Evolutionary conservation across 345 rosid species (phyloP).

Genomic region (Populus deltoides): DNA sequence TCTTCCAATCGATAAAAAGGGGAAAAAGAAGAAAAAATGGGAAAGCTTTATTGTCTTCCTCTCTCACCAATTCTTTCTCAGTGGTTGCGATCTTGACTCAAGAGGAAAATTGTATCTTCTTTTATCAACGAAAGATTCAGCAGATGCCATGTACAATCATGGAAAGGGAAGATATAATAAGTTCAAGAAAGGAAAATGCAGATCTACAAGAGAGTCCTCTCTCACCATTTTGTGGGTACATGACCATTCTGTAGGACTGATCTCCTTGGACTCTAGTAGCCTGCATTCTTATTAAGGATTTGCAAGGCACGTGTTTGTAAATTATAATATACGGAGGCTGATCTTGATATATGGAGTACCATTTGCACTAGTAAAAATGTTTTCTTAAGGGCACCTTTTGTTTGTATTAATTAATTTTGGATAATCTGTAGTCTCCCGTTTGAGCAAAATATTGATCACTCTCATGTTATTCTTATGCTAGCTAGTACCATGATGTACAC

Average conservation of each 20-base stretch:
- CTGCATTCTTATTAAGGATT: neutral
- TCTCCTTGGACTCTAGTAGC: neutral
- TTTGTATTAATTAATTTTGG: neutral
- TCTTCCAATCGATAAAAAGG: neutral
- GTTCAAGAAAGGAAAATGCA: slow-evolving; percentile 3
- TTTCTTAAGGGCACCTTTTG: neutral
- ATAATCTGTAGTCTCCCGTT: neutral
- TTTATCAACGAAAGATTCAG: slow-evolving; percentile 15
- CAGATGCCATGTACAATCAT: slow-evolving; percentile 26
- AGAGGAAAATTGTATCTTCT: neutral
- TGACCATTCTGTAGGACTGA: neutral
- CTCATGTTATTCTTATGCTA: neutral
- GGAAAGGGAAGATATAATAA: slow-evolving; percentile 5
- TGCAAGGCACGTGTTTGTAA: neutral
- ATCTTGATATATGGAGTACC: neutral
- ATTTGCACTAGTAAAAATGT: neutral
- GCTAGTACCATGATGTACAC: slow-evolving; percentile 3
- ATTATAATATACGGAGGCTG: neutral
- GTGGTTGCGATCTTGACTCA: slow-evolving; percentile 19
- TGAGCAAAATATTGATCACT: neutral
- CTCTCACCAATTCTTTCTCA: neutral
- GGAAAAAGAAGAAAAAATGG: neutral
- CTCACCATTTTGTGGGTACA: neutral
- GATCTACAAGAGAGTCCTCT: neutral
- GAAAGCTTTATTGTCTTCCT: slow-evolving; percentile 1